These are phyloP conservation scores for Epicoccum nigrum DNA, from an alignment of 2,329 filamentous ascomycete genomes.

Conservation along the genomic window DNA sequence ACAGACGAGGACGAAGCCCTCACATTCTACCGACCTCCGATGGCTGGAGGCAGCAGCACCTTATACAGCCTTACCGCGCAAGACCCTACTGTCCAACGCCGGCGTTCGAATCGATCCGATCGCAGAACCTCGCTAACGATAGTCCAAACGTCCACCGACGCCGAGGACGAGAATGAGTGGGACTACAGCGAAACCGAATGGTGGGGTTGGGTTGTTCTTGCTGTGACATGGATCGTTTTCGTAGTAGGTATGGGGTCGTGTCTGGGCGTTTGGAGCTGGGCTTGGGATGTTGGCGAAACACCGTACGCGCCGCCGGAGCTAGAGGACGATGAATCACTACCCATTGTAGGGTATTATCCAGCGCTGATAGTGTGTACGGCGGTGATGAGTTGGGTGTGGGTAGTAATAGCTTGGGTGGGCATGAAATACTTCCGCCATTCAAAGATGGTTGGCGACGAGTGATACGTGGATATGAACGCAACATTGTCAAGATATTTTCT, in stretches of 20 bases:
- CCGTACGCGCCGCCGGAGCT: constrained; percentile 94
- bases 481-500: not conserved
- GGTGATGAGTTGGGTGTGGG: constrained; percentile 99
- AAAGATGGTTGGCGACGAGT: constrained; percentile 75
- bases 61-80: constrained; percentile 37
- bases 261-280: constrained; percentile 96
- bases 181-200: constrained; percentile 95
- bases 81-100: constrained; percentile 34
- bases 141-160: constrained; percentile 32
- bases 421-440: constrained; percentile 99
- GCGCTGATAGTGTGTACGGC: constrained; percentile 90
- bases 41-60: constrained; percentile 52
- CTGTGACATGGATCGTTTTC: constrained; percentile 94
- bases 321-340: constrained; percentile 91
- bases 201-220: constrained; percentile 95
- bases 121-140: constrained; percentile 32
- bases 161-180: constrained; percentile 64
- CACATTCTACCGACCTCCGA: constrained; percentile 59
- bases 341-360: constrained; percentile 96
- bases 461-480: not conserved
- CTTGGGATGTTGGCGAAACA: constrained; percentile 96
- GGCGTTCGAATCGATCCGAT: constrained; percentile 38
- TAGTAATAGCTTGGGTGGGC: constrained; percentile 94
- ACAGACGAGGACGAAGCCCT: constrained; percentile 84
- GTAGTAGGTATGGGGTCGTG: constrained; percentile 96